Evolutionary conservation across 2,329 filamentous ascomycete genomes (phyloP).

Genomic region (Pseudogymnoascus pannorum): DNA sequence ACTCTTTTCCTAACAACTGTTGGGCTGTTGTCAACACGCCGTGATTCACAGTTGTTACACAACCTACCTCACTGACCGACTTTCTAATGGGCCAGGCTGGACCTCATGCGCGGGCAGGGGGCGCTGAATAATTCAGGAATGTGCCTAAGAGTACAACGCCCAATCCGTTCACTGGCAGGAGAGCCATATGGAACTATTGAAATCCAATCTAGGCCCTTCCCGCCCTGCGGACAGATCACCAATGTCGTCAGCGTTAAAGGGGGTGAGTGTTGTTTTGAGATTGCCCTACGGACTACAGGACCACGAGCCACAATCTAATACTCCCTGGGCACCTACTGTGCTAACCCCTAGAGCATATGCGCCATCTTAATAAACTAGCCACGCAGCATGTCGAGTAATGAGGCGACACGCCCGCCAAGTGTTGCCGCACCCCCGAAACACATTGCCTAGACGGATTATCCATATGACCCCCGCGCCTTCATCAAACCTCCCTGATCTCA

Average conservation of each 20-base stretch:
- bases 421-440: not conserved
- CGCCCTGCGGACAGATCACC: not conserved
- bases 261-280: not conserved
- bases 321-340: not conserved
- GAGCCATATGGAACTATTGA: not conserved
- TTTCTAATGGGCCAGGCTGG: constrained; percentile 5
- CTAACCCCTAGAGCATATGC: constrained; percentile 1
- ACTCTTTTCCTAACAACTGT: constrained; percentile 3
- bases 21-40: not conserved
- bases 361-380: constrained; percentile 4
- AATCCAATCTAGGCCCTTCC: not conserved
- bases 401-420: constrained; percentile 1
- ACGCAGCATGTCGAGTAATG: not conserved
- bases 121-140: not conserved
- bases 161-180: constrained; percentile 1
- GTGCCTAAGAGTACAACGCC: not conserved
- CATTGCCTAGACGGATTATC: not conserved
- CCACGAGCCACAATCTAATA: constrained; percentile 3
- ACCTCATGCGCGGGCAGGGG: constrained; percentile 3
- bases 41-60: constrained; percentile 4
- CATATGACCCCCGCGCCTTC: not conserved
- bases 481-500: not conserved
- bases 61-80: not conserved
- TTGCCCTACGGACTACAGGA: not conserved
- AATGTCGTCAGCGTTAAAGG: not conserved